Evolutionary conservation across 1,284 basidiomycete genomes (phyloP).

Genomic region (Rhodofomes roseus): DNA sequence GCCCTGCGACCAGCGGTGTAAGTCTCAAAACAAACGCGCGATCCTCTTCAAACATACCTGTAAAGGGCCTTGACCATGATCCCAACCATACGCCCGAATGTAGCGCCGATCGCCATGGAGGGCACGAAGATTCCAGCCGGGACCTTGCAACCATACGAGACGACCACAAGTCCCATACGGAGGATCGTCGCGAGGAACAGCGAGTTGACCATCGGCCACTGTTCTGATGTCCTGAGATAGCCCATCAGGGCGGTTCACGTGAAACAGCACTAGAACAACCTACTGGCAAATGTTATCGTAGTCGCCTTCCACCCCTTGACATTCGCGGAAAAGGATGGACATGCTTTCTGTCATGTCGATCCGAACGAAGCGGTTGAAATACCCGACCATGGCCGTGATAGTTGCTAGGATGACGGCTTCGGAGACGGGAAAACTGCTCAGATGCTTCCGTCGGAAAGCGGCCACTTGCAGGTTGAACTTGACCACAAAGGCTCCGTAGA

Average conservation of each 20-base stretch:
- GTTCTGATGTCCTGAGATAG: slow-evolving; percentile 67
- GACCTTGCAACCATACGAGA: slow-evolving; percentile 96
- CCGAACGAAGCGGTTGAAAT: slow-evolving; percentile 91
- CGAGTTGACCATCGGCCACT: slow-evolving; percentile 96
- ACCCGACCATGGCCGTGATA: slow-evolving; percentile 89
- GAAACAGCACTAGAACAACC: slow-evolving; percentile 26
- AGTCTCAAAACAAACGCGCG: too few species aligned
- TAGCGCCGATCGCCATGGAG: slow-evolving; percentile 96
- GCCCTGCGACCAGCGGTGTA: slow-evolving; percentile 58
- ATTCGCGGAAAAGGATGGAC: slow-evolving; percentile 95
- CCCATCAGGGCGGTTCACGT: not conserved
- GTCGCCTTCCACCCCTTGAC: slow-evolving; percentile 86
- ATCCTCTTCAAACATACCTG: slow-evolving; percentile 37
- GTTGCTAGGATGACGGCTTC: slow-evolving; percentile 89
- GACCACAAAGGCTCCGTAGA: slow-evolving; percentile 96
- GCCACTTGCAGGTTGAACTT: slow-evolving; percentile 97
- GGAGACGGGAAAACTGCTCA: slow-evolving; percentile 79
- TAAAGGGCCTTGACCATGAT: slow-evolving; percentile 94
- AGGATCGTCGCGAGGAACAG: slow-evolving; percentile 89
- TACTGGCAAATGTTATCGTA: slow-evolving; percentile 94
- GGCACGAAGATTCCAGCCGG: slow-evolving; percentile 98
- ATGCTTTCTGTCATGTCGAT: slow-evolving; percentile 99
- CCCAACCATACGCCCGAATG: slow-evolving; percentile 94
- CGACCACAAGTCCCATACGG: slow-evolving; percentile 81
- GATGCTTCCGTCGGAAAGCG: slow-evolving; percentile 88